Conservation (phyloP, 257 asterid genomes). For the Thymus quinquecostatus region DNA sequence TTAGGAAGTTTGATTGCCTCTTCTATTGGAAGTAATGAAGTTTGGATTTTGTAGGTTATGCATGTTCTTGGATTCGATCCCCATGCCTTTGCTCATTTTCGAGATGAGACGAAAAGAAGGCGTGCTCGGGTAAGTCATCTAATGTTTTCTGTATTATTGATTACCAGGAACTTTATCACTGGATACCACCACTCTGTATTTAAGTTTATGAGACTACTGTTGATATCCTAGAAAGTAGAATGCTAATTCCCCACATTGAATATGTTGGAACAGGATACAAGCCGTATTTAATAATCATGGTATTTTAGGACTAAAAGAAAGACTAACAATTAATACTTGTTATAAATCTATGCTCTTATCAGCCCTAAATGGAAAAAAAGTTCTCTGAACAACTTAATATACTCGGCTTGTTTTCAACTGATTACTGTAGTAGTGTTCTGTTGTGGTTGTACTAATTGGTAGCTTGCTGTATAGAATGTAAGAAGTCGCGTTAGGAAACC, state of each 20-base stretch:
- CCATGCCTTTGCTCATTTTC: conserved; percentile 93
- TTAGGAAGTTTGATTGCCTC: background rate
- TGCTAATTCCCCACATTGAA: background rate
- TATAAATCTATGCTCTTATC: no score
- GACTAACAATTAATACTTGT: background rate
- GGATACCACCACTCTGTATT: background rate
- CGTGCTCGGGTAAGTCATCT: conserved; percentile 62
- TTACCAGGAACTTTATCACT: conserved; percentile 3
- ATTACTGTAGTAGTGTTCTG: no score
- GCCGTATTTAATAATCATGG: conserved; percentile 17
- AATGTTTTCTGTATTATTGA: background rate
- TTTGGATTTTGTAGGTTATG: conserved; percentile 63
- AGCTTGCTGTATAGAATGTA: no score
- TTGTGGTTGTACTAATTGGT: no score
- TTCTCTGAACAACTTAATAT: no score
- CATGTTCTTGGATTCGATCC: conserved; percentile 98
- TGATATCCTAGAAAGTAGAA: conserved; percentile 2
- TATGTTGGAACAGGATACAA: background rate
- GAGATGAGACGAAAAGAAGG: conserved; percentile 92
- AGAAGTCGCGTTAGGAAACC: no score
- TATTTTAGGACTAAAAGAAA: background rate
- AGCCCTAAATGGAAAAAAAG: no score
- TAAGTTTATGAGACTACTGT: background rate
- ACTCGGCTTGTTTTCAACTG: no score
- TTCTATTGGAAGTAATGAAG: conserved; percentile 23